Evolutionary conservation across 2,329 filamentous ascomycete species (phyloP).

Genomic region (Ilyonectria destructans): DNA sequence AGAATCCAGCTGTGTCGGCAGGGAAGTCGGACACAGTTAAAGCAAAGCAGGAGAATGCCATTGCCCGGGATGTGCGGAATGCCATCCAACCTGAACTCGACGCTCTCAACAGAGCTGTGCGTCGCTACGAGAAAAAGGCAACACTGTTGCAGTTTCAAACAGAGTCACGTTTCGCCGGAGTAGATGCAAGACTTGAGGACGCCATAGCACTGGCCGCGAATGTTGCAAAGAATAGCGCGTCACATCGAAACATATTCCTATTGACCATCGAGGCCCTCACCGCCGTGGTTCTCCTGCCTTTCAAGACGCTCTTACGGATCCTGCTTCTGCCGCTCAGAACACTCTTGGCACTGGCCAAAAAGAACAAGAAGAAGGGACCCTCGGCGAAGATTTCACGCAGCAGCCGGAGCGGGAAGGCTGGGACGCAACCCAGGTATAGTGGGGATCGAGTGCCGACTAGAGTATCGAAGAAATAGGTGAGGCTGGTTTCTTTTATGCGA

Average conservation of each 20-base stretch:
- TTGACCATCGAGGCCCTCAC: constrained; percentile 58
- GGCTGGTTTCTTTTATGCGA: constrained; percentile 1
- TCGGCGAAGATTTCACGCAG: constrained; percentile 45
- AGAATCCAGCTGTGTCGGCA: constrained; percentile 47
- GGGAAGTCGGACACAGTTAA: constrained; percentile 53
- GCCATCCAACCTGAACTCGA: constrained; percentile 87
- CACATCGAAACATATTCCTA: constrained; percentile 55
- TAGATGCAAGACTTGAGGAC: constrained; percentile 83
- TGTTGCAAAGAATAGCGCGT: constrained; percentile 70
- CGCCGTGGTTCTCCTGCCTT: constrained; percentile 58
- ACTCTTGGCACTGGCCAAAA: constrained; percentile 55
- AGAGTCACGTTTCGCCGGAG: constrained; percentile 80
- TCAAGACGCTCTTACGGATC: constrained; percentile 58
- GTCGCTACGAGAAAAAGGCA: constrained; percentile 92
- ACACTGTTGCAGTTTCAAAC: constrained; percentile 82
- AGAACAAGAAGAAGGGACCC: constrained; percentile 50
- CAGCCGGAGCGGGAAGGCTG: constrained; percentile 44
- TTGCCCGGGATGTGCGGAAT: constrained; percentile 74
- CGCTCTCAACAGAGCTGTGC: constrained; percentile 88
- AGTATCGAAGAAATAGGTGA: constrained; percentile 50
- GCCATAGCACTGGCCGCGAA: constrained; percentile 86
- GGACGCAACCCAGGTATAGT: constrained; percentile 52
- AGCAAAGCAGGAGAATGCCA: constrained; percentile 60
- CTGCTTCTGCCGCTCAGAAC: constrained; percentile 62
- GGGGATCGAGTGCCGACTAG: constrained; percentile 56